Base-by-base conservation (phyloP, 1,139 yeast genomes). In the Pichia sp. region DNA sequence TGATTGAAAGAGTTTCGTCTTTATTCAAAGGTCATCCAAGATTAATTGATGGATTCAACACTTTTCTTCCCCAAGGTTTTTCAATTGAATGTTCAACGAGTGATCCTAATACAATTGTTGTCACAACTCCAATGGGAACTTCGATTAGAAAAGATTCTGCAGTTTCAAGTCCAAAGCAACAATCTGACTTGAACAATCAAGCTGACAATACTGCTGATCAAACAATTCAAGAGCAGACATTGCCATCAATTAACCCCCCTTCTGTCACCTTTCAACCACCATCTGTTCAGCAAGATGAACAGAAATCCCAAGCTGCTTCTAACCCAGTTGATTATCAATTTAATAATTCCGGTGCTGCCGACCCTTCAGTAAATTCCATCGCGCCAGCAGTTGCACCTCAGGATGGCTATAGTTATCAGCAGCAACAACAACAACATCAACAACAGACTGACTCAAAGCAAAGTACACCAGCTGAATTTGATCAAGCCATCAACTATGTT, bases 31-130 rank as follows among this genome's bases (percentile, higher is more conserved):
- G 97, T 4, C 96, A 88, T 63, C 96, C 96, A 3, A 79, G 79
- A 56, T 72, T 92, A 58, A 90, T 92, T 52, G 97, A 92, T 66
- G 98, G 99, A 0, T 94, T 92, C 66, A 92, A 92, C 66, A 92
- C 99, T 1, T 92, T 92, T 61, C 72, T 92, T 52, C 99, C 99
- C 1, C 96, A 95, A 11, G 99, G 98, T 1, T 92, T 88, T 65
- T 75, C 95, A 53, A 90, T 92, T 54, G 96, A 87, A 62, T 92
- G 97, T 64, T 84, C 96, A 1, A 95, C 97, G 3, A 72, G 85
- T 36, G 97, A 90, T 62, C 95, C 95, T 9, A 83, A 85, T 54
- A 95, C 97, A 11, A 88, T 94, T 52, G 75, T 90, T 50, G 98
- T 92, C 10, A 88, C 97, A 1, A 92, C 98, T 0, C 98, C 99